Percentiles rank a stretch among this genome's conserved stretches.
Evolutionary conservation across 495 filamentous ascomycete species (phyloP).

Genomic region (Penicillium ochrochloron): DNA sequence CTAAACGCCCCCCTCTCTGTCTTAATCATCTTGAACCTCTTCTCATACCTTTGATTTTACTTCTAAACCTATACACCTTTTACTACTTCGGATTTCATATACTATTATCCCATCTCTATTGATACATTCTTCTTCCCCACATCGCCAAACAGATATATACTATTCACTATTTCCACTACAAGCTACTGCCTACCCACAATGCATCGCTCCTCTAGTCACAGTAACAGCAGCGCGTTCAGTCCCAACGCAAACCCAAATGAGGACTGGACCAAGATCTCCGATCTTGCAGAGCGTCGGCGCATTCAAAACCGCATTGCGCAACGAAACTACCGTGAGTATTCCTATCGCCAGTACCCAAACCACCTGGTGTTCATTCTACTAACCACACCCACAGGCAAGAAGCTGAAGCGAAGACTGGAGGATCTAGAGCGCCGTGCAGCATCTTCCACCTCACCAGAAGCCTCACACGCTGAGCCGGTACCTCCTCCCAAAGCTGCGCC

Average conservation of each 20-base stretch:
- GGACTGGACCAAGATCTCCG: constrained; percentile 99
- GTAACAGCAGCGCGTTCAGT: constrained; percentile 95
- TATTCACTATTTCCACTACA: constrained; percentile 6
- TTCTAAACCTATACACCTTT: background rate
- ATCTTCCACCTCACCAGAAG: constrained; percentile 75
- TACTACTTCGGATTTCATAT: background rate
- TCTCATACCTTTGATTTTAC: constrained; percentile 2
- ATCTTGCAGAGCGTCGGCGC: constrained; percentile 88
- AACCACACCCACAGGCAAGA: constrained; percentile 72
- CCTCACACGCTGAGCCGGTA: constrained; percentile 58
- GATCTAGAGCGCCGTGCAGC: constrained; percentile 93
- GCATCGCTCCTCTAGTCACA: constrained; percentile 61
- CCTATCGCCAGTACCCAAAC: background rate
- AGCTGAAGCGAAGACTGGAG: constrained; percentile 96
- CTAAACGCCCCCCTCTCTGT: constrained; percentile 13
- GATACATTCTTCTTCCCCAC: background rate
- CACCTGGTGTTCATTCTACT: background rate
- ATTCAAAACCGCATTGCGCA: constrained; percentile 99
- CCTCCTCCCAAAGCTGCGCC: constrained; percentile 48
- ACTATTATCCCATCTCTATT: background rate
- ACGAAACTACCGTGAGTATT: constrained; percentile 91
- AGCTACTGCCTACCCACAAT: constrained; percentile 26
- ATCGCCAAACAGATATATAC: background rate
- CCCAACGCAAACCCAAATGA: constrained; percentile 95
- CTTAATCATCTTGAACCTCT: constrained; percentile 10